Percentiles rank a stretch among this genome's conserved stretches.
phyloP scores from a whole-genome alignment of 805 yeast genomes.

The Yarrowia alimentaria region DNA sequence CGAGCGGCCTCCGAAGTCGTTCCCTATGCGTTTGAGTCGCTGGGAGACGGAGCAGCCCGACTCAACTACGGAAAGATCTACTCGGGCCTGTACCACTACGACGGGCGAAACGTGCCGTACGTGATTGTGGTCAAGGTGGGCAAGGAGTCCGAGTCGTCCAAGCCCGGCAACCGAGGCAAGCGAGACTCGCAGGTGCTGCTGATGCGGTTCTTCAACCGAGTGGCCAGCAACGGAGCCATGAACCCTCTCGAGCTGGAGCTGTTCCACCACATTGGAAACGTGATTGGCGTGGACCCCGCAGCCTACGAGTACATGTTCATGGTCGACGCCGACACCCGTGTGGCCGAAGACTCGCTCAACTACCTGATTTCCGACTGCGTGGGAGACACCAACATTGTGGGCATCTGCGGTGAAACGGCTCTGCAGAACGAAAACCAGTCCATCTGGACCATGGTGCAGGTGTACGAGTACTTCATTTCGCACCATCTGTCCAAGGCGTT shows the following conservation, averaged over 20 bases:
- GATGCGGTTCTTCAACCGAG: slow-evolving; percentile 59
- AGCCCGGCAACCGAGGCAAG: slow-evolving; percentile 64
- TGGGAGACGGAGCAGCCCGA: slow-evolving; percentile 61
- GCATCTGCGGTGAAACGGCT: slow-evolving; percentile 62
- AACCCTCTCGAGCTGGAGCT: slow-evolving; percentile 56
- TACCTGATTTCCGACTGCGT: slow-evolving; percentile 58
- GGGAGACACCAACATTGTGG: slow-evolving; percentile 54
- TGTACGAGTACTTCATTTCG: slow-evolving; percentile 61
- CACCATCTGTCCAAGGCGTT: slow-evolving; percentile 66
- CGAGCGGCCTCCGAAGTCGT: slow-evolving; percentile 53
- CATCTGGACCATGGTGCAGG: slow-evolving; percentile 61
- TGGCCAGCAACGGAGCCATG: slow-evolving; percentile 61
- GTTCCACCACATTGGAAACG: slow-evolving; percentile 53
- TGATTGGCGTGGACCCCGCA: slow-evolving; percentile 58
- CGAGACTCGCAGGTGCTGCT: slow-evolving; percentile 61
- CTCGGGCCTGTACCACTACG: slow-evolving; percentile 58
- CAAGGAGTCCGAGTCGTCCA: slow-evolving; percentile 54
- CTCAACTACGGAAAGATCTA: slow-evolving; percentile 63
- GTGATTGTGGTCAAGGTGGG: slow-evolving; percentile 60
- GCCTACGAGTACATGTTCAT: slow-evolving; percentile 54
- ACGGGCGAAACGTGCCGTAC: slow-evolving; percentile 56
- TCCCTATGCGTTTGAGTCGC: slow-evolving; percentile 54
- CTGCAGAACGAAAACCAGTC: slow-evolving; percentile 51
- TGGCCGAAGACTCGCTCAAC: slow-evolving; percentile 52
- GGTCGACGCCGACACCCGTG: slow-evolving; percentile 63